These are phyloP conservation scores for Globisporangium carolinianum DNA, from an alignment of 352 stramenopile species.

Conservation along the genomic window DNA sequence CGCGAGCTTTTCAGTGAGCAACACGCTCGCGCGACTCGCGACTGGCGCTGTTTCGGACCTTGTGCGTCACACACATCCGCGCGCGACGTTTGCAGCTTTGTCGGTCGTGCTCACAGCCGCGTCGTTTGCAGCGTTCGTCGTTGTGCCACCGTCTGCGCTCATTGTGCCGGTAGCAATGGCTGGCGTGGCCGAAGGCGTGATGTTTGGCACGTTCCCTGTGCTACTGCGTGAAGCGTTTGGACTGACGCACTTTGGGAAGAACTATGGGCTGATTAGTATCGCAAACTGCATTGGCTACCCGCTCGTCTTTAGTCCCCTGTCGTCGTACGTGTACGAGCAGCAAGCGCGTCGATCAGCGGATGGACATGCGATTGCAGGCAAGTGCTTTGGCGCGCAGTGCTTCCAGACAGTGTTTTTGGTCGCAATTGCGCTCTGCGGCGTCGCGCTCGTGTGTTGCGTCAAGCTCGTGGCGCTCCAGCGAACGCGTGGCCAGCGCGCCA, in stretches of 20 bases:
- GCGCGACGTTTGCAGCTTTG: slow-evolving; percentile 42
- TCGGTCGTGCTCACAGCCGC: slow-evolving; percentile 41
- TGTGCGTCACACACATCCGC: slow-evolving; percentile 33
- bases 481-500: slow-evolving; percentile 1
- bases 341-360: slow-evolving; percentile 14
- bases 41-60: slow-evolving; percentile 62
- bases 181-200: slow-evolving; percentile 64
- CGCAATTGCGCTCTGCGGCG: slow-evolving; percentile 38
- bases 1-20: slow-evolving; percentile 67
- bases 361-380: slow-evolving; percentile 16
- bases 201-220: slow-evolving; percentile 79
- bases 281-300: slow-evolving; percentile 81
- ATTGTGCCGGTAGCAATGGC: slow-evolving; percentile 50
- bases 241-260: slow-evolving; percentile 74
- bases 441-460: slow-evolving; percentile 45
- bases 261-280: slow-evolving; percentile 75
- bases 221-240: slow-evolving; percentile 79
- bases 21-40: slow-evolving; percentile 50
- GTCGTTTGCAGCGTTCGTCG: slow-evolving; percentile 51
- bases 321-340: slow-evolving; percentile 65
- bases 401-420: slow-evolving; percentile 63
- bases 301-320: slow-evolving; percentile 67
- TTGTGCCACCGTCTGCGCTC: slow-evolving; percentile 31
- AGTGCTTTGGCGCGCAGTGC: slow-evolving; percentile 54
- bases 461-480: slow-evolving; percentile 34